These are phyloP conservation scores for Pseudozyma sp. DNA, from an alignment of 1,284 basidiomycete genomes.

Conservation along the genomic window DNA sequence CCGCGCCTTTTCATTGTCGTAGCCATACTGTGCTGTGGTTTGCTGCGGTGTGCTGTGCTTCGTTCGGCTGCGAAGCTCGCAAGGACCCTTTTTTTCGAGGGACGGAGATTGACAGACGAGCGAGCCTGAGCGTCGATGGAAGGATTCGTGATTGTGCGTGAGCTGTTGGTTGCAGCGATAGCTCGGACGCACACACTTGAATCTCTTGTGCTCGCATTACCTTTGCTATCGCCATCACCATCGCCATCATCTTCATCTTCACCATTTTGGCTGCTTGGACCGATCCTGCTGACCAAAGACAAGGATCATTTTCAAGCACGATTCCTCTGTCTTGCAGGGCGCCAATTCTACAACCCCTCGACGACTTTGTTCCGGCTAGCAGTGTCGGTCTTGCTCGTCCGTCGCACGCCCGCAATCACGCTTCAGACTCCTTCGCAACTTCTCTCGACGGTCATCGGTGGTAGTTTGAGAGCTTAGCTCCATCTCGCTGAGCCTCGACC, in stretches of 20 bases:
- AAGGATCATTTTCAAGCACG: conserved; percentile 12
- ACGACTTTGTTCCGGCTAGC: not conserved
- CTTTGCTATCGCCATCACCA: too few relatives aligned
- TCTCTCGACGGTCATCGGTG: not conserved
- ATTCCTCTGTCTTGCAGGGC: conserved; percentile 26
- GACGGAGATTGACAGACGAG: not conserved
- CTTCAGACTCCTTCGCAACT: not conserved
- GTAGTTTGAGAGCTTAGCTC: not conserved
- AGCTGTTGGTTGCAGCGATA: not conserved
- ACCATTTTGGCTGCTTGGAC: conserved; percentile 16
- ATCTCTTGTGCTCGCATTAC: too few relatives aligned
- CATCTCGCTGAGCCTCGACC: not conserved
- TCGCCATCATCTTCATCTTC: not conserved
- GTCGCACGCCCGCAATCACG: not conserved
- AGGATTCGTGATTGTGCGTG: not conserved
- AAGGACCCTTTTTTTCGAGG: conserved; percentile 9
- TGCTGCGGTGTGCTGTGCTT: too few relatives aligned
- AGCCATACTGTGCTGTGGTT: too few relatives aligned
- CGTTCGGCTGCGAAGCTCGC: not conserved
- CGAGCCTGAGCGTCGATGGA: conserved; percentile 1
- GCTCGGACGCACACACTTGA: too few relatives aligned
- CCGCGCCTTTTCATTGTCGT: too few relatives aligned
- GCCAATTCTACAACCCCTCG: conserved; percentile 10
- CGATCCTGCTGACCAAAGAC: conserved; percentile 25
- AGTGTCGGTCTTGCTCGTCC: not conserved